phyloP scores from a whole-genome alignment of 345 rosid species.

The Eucalyptus coolabah region DNA sequence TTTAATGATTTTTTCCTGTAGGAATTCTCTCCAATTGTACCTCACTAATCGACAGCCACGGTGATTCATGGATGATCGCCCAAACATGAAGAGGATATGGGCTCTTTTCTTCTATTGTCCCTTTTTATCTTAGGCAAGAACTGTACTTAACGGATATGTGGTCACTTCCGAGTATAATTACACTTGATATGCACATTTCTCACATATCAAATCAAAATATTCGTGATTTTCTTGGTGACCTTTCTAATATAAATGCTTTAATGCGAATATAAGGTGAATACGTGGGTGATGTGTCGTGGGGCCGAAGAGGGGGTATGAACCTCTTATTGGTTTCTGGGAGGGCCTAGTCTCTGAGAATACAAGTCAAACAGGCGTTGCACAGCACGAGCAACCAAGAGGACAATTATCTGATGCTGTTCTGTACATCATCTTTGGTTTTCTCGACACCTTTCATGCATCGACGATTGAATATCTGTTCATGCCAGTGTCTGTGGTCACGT shows the following conservation, averaged over 20 bases:
- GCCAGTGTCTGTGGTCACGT: background rate
- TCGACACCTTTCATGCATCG: background rate
- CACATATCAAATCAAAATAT: background rate
- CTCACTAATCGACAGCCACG: background rate
- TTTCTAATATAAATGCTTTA: background rate
- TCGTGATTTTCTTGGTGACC: background rate
- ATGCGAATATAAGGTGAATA: background rate
- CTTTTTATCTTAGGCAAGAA: background rate
- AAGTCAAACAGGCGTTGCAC: background rate
- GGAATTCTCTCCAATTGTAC: background rate
- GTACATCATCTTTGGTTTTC: background rate
- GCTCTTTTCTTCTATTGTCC: background rate
- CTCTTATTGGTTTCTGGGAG: background rate
- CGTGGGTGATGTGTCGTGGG: background rate
- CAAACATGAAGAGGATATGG: background rate
- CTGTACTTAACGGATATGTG: background rate
- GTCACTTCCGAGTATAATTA: background rate
- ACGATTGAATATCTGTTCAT: background rate
- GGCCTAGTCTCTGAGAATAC: background rate
- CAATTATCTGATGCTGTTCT: background rate
- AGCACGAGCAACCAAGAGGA: background rate
- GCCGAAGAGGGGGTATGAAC: background rate
- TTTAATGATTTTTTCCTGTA: background rate
- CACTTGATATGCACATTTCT: background rate
- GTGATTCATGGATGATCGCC: background rate